A percentile compares a stretch with the other conserved stretches of the same genome.
Evolutionary conservation across 441 rosid species (phyloP).

Genomic region (Brassica hybrid): DNA sequence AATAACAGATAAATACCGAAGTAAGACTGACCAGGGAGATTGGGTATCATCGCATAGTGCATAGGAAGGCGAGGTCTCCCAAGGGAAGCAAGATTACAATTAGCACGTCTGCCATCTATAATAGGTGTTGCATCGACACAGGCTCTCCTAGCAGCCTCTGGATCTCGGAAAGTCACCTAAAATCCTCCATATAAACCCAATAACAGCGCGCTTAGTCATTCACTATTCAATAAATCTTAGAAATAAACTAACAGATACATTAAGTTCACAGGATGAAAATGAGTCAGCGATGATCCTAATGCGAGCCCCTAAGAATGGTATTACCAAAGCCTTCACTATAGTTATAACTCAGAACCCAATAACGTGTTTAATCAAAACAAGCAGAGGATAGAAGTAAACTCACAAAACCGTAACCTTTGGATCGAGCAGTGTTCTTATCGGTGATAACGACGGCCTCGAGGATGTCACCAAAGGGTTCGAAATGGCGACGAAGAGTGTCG

Average conservation of each 20-base stretch:
- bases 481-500: constrained; percentile 81
- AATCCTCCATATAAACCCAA: constrained; percentile 70
- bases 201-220: constrained; percentile 54
- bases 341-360: no score
- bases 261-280: neutral
- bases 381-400: constrained; percentile 37
- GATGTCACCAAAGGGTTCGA: constrained; percentile 88
- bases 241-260: neutral
- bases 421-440: constrained; percentile 94
- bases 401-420: constrained; percentile 99
- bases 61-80: constrained; percentile 77
- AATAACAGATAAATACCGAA: neutral
- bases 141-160: constrained; percentile 94
- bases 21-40: constrained; percentile 45
- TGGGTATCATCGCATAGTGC: constrained; percentile 57
- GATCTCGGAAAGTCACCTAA: constrained; percentile 95
- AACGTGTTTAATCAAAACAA: neutral
- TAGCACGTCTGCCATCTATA: constrained; percentile 94
- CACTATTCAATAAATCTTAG: constrained; percentile 26
- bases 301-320: no score
- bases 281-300: neutral
- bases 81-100: constrained; percentile 94
- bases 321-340: no score
- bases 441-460: constrained; percentile 91
- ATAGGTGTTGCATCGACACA: constrained; percentile 85